These are phyloP conservation scores for Penicillium paneum DNA, from an alignment of 2,329 filamentous ascomycete species.

Conservation along the genomic window DNA sequence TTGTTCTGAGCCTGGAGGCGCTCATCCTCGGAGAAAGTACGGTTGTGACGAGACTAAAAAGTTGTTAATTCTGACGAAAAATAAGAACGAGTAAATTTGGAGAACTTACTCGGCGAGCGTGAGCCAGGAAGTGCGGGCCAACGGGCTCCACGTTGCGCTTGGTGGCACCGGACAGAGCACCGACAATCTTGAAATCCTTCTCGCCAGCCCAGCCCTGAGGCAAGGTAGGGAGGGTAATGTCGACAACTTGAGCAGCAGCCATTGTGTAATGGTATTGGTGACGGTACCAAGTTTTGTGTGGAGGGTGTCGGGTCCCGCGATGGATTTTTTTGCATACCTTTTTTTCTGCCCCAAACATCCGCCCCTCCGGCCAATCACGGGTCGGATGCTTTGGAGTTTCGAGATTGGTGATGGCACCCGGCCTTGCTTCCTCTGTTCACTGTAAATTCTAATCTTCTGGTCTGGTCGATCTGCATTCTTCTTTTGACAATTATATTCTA, in stretches of 20 bases:
- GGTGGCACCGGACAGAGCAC: conserved; percentile 69
- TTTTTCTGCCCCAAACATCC: conserved; percentile 38
- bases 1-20: conserved; percentile 92
- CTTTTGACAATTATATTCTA: neutral
- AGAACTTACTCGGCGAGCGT: conserved; percentile 74
- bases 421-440: neutral
- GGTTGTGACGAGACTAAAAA: conserved; percentile 73
- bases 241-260: conserved; percentile 54
- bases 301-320: conserved; percentile 18
- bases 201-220: conserved; percentile 76
- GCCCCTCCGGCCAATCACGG: conserved; percentile 29
- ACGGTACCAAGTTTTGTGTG: conserved; percentile 15
- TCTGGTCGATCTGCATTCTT: neutral
- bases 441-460: neutral
- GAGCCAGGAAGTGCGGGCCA: conserved; percentile 94
- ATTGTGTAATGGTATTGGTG: conserved; percentile 47
- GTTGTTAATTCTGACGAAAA: conserved; percentile 19
- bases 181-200: conserved; percentile 86
- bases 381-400: conserved; percentile 24
- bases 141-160: conserved; percentile 92
- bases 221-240: conserved; percentile 63
- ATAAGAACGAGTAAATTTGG: neutral
- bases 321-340: conserved; percentile 29
- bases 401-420: neutral
- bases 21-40: conserved; percentile 98